Evolutionary conservation across 495 filamentous ascomycete species (phyloP).

Genomic region (Xylaria sp.): DNA sequence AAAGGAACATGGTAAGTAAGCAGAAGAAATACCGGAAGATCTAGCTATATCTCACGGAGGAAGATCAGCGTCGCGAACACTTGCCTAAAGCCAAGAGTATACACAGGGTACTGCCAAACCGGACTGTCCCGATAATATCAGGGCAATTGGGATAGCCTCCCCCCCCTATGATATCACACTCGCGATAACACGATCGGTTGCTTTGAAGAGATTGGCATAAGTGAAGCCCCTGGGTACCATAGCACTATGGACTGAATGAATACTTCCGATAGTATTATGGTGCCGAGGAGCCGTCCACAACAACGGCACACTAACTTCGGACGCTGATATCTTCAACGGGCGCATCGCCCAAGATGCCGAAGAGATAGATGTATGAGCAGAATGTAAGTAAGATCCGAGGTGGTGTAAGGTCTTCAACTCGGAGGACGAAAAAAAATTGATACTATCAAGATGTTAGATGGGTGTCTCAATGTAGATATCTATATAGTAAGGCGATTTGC

Average conservation of each 20-base stretch:
- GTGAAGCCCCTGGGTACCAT: no score
- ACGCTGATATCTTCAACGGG: background rate
- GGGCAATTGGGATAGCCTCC: background rate
- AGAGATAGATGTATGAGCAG: background rate
- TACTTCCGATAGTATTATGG: no score
- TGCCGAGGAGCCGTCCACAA: background rate
- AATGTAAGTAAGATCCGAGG: background rate
- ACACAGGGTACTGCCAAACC: background rate
- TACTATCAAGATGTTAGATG: no score
- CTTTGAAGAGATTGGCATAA: no score
- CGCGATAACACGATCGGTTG: background rate
- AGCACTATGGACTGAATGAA: no score
- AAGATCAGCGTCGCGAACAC: background rate
- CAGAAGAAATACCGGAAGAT: background rate
- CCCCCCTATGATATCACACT: background rate
- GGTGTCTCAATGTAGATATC: background rate
- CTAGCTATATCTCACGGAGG: background rate
- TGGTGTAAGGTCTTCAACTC: no score
- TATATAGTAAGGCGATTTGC: slow-evolving; percentile 3
- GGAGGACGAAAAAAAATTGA: no score
- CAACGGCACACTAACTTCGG: background rate
- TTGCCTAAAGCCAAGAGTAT: background rate
- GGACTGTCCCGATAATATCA: background rate
- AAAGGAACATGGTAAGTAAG: background rate
- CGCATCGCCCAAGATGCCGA: background rate